A percentile compares a stretch with the other conserved stretches of the same genome.
These are phyloP conservation scores for Aeschynomene evenia DNA, from an alignment of 306 rosid species.

Conservation along the genomic window DNA sequence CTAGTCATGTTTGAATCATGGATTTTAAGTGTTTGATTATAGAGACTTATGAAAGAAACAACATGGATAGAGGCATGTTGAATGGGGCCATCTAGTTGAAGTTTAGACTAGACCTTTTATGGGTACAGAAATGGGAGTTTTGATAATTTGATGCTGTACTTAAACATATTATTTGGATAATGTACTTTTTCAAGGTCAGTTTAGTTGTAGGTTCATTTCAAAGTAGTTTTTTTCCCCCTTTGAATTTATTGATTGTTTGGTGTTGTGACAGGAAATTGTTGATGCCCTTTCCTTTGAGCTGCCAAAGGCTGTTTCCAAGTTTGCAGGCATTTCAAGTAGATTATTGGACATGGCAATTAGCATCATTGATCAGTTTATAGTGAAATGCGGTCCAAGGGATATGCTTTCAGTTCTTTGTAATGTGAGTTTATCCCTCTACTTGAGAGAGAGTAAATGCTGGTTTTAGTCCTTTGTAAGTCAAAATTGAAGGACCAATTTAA, in stretches of 20 bases:
- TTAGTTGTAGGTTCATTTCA: neutral
- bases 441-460: neutral
- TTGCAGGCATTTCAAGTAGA: constrained; percentile 52
- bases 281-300: constrained; percentile 74
- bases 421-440: constrained; percentile 25
- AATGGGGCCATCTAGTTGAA: neutral
- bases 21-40: neutral
- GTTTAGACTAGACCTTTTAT: neutral
- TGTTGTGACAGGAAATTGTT: constrained; percentile 51
- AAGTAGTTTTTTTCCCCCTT: neutral
- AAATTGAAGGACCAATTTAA: neutral
- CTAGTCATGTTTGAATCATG: neutral
- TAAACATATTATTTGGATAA: neutral
- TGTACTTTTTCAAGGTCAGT: constrained; percentile 23
- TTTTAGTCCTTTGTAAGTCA: neutral
- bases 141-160: neutral
- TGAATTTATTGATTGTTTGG: neutral
- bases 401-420: constrained; percentile 82
- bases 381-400: constrained; percentile 69
- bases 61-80: neutral
- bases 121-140: neutral
- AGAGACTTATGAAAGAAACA: neutral
- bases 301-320: constrained; percentile 73
- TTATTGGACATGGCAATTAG: constrained; percentile 58
- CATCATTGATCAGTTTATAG: constrained; percentile 58